Percentiles rank a stretch among this genome's conserved stretches.
Evolutionary conservation across 148 eudicot species (phyloP).

Genomic region (Nepenthes gracilis): DNA sequence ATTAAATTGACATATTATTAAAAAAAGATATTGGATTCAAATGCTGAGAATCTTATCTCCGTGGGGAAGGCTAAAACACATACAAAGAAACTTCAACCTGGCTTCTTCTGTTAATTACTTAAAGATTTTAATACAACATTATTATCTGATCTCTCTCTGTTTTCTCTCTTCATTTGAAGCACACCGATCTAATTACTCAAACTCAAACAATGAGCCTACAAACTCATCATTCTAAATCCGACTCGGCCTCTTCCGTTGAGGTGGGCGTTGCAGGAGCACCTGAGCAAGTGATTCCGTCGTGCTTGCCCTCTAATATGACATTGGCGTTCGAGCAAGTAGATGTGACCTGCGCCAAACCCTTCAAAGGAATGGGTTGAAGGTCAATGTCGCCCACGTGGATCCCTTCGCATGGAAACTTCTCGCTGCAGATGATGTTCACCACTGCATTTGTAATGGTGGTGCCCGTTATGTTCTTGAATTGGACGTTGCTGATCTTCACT

Average conservation of each 20-base stretch:
- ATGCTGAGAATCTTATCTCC: too few species aligned
- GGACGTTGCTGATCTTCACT: slow-evolving; percentile 38
- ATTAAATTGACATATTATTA: too few species aligned
- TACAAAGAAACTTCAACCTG: too few species aligned
- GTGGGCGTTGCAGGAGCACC: neutral
- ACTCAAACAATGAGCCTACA: too few species aligned
- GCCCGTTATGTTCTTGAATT: slow-evolving; percentile 53
- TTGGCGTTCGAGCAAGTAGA: slow-evolving; percentile 35
- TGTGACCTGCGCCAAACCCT: neutral
- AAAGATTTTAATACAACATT: too few species aligned
- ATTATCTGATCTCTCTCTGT: too few species aligned
- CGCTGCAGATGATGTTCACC: slow-evolving; percentile 35
- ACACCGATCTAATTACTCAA: too few species aligned
- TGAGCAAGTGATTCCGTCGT: slow-evolving; percentile 16
- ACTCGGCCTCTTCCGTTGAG: neutral
- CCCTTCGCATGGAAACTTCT: slow-evolving; percentile 42
- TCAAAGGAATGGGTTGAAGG: slow-evolving; percentile 13
- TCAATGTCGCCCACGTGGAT: slow-evolving; percentile 34
- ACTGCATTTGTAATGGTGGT: slow-evolving; percentile 16
- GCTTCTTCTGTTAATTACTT: too few species aligned
- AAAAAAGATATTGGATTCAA: too few species aligned
- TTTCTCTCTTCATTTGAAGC: too few species aligned
- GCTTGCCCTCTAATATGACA: slow-evolving; percentile 17
- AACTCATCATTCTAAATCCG: neutral
- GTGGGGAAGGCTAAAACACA: too few species aligned